Evolutionary conservation across 2,329 filamentous ascomycete genomes (phyloP), one percentile per base, ranked within the genome.

Genomic region (Fusarium sp.): DNA sequence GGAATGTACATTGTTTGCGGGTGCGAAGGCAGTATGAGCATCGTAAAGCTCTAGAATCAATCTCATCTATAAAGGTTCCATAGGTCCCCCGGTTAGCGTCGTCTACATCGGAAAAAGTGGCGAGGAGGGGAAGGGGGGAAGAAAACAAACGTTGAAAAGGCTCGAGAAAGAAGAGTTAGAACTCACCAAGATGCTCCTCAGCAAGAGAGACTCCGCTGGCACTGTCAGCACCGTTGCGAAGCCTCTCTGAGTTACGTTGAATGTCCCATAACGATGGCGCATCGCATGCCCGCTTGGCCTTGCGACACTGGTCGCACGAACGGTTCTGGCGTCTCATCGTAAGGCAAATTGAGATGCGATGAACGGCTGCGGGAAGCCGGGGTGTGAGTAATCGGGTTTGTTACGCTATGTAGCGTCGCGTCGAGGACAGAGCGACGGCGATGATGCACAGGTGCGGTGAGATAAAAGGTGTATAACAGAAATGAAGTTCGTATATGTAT

Each of bases 191-290:
- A 46, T 73, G 72, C 30, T 74, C 72, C 41, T 74, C 72, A 28
- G 72, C 72, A 40, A 74, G 71, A 33, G 72, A 74, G 31, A 65
- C 63, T 28, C 67, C 67, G 34, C 63, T 69, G 46, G 61, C 44
- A 36, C 67, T 65, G 26, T 74, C 72, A 28, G 52, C 26, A 50
- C 60, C 69, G 42, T 64, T 65, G 47, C 69, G 72, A 57, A 71
- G 52, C 45, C 72, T 74, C 56, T 72, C 72, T 3, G 71, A 53
- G 57, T 75, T 74, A 62, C 72, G 72, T 41, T 74, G 73, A 20
- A 74, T 74, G 20, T 74, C 72, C 72, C 72, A 74, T n/a, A 74
- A 45, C 8, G 72, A 74, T 20, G 72, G 72, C 68, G 72, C 72
- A 57, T 74, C 72, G 62, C 72, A 74, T 64, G 72, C 72, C 55